Evolutionary conservation across 2,329 filamentous ascomycete genomes (phyloP).

Genomic region (Fusarium luffae): DNA sequence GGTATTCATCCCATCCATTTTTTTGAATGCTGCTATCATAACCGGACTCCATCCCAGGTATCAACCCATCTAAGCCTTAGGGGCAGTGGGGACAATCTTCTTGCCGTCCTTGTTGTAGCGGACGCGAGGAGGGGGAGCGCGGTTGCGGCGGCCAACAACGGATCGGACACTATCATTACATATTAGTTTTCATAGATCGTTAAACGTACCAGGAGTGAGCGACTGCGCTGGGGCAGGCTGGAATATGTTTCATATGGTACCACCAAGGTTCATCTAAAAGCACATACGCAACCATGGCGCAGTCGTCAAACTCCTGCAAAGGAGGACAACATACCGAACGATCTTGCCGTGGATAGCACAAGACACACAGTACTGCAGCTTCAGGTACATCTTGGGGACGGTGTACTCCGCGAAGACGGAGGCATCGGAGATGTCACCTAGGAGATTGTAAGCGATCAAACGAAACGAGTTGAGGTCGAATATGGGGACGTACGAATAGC

Average conservation of each 20-base stretch:
- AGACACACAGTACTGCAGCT: constrained; percentile 99
- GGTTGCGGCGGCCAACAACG: constrained; percentile 96
- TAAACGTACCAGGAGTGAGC: constrained; percentile 43
- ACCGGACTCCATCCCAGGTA: constrained; percentile 54
- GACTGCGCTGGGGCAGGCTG: constrained; percentile 28
- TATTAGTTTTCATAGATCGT: constrained; percentile 54
- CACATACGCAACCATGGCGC: constrained; percentile 58
- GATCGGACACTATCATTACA: constrained; percentile 85
- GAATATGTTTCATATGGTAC: constrained; percentile 56
- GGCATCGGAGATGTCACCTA: constrained; percentile 99
- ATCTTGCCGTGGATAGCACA: constrained; percentile 99
- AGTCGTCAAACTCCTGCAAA: constrained; percentile 67
- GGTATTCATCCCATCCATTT: constrained; percentile 52
- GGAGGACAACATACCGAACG: constrained; percentile 88
- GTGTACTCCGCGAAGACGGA: constrained; percentile 99
- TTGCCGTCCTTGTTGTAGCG: constrained; percentile 99
- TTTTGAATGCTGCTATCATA: constrained; percentile 54
- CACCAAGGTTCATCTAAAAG: constrained; percentile 71
- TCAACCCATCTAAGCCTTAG: constrained; percentile 53
- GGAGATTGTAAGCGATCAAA: constrained; percentile 31
- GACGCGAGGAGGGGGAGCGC: constrained; percentile 95
- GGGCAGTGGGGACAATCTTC: constrained; percentile 88
- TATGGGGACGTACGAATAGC: constrained; percentile 86
- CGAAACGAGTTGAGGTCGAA: background rate
- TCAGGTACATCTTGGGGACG: constrained; percentile 99